These are phyloP conservation scores for Discostella stelligera DNA, from an alignment of 352 stramenopile species.

Conservation along the genomic window DNA sequence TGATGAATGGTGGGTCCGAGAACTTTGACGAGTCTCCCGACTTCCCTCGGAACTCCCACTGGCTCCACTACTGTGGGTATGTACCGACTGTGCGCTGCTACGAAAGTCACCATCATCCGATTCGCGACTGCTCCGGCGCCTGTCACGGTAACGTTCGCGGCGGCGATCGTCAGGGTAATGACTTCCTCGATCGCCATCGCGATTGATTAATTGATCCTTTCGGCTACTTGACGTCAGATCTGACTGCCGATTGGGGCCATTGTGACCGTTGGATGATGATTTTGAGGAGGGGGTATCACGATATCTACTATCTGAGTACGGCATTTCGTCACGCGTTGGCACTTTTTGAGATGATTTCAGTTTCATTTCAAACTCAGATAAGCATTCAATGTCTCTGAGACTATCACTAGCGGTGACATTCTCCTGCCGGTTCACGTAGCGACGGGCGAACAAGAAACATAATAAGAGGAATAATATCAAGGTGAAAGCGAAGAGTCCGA, in stretches of 20 bases:
- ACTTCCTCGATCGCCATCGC: not conserved
- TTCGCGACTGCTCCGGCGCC: not conserved
- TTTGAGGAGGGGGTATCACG: not conserved
- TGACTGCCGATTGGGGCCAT: not conserved
- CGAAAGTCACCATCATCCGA: not conserved
- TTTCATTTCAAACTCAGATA: constrained; percentile 26
- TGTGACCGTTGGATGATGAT: not conserved
- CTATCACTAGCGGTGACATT: not conserved
- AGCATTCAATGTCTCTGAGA: not conserved
- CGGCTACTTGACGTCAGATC: not conserved
- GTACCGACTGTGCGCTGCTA: not conserved
- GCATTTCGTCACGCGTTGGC: constrained; percentile 1
- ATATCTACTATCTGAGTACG: constrained; percentile 4
- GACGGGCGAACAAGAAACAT: constrained; percentile 41
- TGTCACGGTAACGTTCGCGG: not conserved
- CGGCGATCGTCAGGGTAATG: not conserved
- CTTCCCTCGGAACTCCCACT: not conserved
- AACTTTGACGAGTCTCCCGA: constrained; percentile 10
- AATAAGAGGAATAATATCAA: constrained; percentile 18
- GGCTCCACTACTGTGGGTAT: not conserved
- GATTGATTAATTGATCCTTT: not conserved
- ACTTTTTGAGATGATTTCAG: constrained; percentile 8
- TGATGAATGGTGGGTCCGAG: constrained; percentile 9
- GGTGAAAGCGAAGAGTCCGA: constrained; percentile 23
- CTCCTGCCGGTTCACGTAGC: constrained; percentile 34